phyloP scores from a whole-genome alignment of 805 yeast species.

The Pichia scutulata region DNA sequence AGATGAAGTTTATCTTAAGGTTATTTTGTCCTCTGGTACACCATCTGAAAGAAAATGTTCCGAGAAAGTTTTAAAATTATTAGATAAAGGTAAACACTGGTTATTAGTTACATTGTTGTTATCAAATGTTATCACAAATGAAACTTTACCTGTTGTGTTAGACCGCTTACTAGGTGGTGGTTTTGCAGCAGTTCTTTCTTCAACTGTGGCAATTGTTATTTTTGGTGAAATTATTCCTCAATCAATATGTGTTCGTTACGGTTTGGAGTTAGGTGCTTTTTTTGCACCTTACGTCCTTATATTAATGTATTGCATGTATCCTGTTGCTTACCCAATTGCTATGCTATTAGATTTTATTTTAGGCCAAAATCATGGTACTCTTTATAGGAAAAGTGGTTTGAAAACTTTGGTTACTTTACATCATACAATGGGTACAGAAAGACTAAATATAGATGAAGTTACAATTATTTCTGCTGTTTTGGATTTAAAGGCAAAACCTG shows the following conservation, averaged over 20 bases:
- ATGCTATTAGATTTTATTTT: slow-evolving; percentile 67
- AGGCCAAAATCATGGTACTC: slow-evolving; percentile 95
- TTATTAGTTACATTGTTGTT: slow-evolving; percentile 81
- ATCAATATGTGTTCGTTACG: slow-evolving; percentile 85
- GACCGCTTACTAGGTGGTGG: slow-evolving; percentile 96
- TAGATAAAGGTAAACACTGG: slow-evolving; percentile 91
- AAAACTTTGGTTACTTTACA: slow-evolving; percentile 91
- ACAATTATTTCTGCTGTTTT: slow-evolving; percentile 91
- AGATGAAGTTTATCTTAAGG: slow-evolving; percentile 90
- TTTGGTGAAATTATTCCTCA: slow-evolving; percentile 98
- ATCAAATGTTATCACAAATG: slow-evolving; percentile 88
- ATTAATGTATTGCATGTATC: slow-evolving; percentile 85
- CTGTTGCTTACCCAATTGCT: slow-evolving; percentile 88
- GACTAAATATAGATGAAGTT: slow-evolving; percentile 90
- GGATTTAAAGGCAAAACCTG: slow-evolving; percentile 88
- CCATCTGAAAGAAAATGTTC: slow-evolving; percentile 61
- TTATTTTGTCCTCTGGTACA: slow-evolving; percentile 83
- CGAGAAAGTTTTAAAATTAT: slow-evolving; percentile 57
- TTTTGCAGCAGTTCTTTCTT: slow-evolving; percentile 88
- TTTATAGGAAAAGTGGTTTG: slow-evolving; percentile 86
- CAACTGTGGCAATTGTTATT: slow-evolving; percentile 88
- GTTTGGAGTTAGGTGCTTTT: slow-evolving; percentile 82
- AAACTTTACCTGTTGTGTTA: slow-evolving; percentile 86
- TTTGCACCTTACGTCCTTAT: slow-evolving; percentile 81
- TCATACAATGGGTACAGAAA: slow-evolving; percentile 89